Evolutionary conservation across 2,329 filamentous ascomycete species (phyloP), one percentile per base, ranked within the genome.

Genomic region (Capronia coronata): DNA sequence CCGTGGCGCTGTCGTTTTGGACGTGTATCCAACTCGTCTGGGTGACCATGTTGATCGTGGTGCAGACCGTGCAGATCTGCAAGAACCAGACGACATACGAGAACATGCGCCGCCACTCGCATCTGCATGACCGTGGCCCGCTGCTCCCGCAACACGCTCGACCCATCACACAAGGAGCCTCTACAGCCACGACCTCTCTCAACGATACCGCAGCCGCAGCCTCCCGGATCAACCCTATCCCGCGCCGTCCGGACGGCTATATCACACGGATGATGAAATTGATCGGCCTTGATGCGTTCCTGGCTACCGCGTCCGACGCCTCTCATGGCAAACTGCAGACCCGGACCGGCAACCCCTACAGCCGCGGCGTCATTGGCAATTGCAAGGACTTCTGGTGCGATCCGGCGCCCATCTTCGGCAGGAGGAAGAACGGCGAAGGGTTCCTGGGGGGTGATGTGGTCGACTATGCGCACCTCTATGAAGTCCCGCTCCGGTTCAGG

Each of bases 381-480:
- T 98, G 93, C 69, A 84, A 80, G 58, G 94, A 98, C 68, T 98
- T 98, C 66, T 97, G 90, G 88, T 91, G 86, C 62, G 93, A 97
- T 64, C 82, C 87, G 1, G 83, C 86, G 1, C 86, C 91, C 0
- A 67, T 94, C 14, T 91, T 95, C 65, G 82, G 84, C 9, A 80
- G 76, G 60, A 78, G 84, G 50, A 81, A 87, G 61, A 84, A 79
- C 43, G 90, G 90, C 10, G 46, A 57, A 13, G 54, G 53, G 11
- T 59, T 48, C 43, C 70, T 98, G 6, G 87, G 82, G 11, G 91
- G 93, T 1, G 77, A 86, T 61, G 72, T 77, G 32, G 80, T 98
- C 40, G 88, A 96, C 69, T 98, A 96, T 67, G 86, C 86, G 16
- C 79, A 78, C 49, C 80, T 97, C 76, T 98, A 95, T 68, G 91